These are phyloP conservation scores for Rheum nobile DNA, from an alignment of 148 eudicot genomes.

Conservation along the genomic window DNA sequence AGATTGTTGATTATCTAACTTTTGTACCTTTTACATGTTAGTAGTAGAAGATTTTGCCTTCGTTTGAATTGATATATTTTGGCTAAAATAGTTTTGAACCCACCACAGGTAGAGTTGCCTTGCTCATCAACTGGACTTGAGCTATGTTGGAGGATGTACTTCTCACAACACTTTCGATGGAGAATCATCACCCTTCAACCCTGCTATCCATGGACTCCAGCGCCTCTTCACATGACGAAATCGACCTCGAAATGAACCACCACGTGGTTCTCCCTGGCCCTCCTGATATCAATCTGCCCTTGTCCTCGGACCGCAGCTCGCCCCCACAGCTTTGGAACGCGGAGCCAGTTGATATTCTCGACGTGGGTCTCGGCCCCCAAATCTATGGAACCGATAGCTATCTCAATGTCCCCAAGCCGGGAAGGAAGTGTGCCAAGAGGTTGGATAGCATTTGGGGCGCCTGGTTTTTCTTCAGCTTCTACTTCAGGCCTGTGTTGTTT, in stretches of 20 bases:
- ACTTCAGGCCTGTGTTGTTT: slow-evolving; percentile 52
- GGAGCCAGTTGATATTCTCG: slow-evolving; percentile 36
- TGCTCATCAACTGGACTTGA: not conserved
- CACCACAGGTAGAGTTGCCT: slow-evolving; percentile 10
- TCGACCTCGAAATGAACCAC: slow-evolving; percentile 58
- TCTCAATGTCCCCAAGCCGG: slow-evolving; percentile 37
- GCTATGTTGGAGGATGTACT: slow-evolving; percentile 12
- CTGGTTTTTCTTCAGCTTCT: slow-evolving; percentile 69
- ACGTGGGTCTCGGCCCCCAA: slow-evolving; percentile 52
- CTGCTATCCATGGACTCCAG: slow-evolving; percentile 68
- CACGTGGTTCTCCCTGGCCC: slow-evolving; percentile 39
- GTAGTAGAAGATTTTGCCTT: not conserved
- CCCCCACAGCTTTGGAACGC: slow-evolving; percentile 38
- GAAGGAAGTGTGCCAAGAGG: slow-evolving; percentile 52
- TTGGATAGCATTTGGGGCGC: slow-evolving; percentile 74
- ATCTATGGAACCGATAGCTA: slow-evolving; percentile 37
- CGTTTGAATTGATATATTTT: not conserved
- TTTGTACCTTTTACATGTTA: not conserved
- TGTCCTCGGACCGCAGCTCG: slow-evolving; percentile 46
- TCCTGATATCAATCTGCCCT: slow-evolving; percentile 56
- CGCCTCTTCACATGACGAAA: slow-evolving; percentile 51
- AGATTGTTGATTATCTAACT: not conserved
- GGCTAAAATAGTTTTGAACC: not conserved
- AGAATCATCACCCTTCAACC: slow-evolving; percentile 59
- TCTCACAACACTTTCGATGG: slow-evolving; percentile 34